A percentile compares a stretch with the other conserved stretches of the same genome.
These are phyloP conservation scores for Rhodocollybia butyracea DNA, from an alignment of 768 basidiomycete species.

Conservation along the genomic window DNA sequence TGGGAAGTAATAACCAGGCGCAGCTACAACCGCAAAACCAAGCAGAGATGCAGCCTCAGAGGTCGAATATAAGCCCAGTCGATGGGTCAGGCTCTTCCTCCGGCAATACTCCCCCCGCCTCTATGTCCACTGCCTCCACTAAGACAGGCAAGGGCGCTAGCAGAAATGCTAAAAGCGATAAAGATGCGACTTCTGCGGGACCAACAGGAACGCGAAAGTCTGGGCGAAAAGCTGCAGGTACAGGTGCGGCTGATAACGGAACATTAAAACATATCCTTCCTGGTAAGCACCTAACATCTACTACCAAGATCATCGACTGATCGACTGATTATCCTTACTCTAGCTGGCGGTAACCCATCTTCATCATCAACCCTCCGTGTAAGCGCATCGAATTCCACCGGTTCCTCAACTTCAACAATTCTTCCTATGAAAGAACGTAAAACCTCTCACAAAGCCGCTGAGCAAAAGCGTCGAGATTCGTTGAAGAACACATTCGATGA, in stretches of 20 bases:
- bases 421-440: conserved; percentile 53
- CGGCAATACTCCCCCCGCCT: neutral
- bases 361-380: conserved; percentile 10
- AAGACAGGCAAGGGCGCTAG: neutral
- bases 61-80: neutral
- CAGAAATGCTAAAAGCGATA: neutral
- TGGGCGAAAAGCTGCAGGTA: conserved; percentile 21
- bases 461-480: conserved; percentile 95
- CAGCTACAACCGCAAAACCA: no score
- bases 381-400: neutral
- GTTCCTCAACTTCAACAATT: conserved; percentile 9
- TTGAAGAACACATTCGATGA: conserved; percentile 93
- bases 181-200: conserved; percentile 13
- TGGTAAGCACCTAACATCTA: conserved; percentile 37
- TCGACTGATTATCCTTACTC: neutral
- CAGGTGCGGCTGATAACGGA: conserved; percentile 24
- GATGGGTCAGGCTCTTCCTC: neutral
- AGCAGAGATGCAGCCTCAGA: neutral
- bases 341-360: conserved; percentile 12
- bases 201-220: conserved; percentile 22
- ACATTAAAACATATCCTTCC: conserved; percentile 74
- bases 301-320: neutral
- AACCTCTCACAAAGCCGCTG: conserved; percentile 92
- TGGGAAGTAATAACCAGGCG: neutral
- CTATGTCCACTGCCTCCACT: neutral